Conservation (phyloP, 169 alveolate species). For the Plasmodium cynomolgi region DNA sequence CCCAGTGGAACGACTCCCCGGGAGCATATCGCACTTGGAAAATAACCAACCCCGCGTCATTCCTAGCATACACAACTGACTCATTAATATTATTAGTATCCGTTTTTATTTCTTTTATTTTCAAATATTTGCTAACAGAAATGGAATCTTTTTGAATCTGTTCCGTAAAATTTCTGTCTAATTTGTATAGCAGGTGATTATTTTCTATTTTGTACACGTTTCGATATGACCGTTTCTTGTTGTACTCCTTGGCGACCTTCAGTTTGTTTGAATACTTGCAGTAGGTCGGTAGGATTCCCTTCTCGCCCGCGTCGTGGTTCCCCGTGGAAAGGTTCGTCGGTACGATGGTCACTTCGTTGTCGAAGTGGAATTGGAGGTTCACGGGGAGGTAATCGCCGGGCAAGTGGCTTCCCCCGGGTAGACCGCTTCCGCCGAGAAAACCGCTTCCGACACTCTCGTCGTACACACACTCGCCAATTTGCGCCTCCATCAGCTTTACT, state of each 20-base stretch:
- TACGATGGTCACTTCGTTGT: conserved; percentile 12
- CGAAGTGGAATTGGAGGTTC: conserved; percentile 11
- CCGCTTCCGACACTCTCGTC: not conserved
- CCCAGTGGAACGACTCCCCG: not conserved
- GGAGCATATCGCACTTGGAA: conserved; percentile 6
- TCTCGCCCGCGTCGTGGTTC: not conserved
- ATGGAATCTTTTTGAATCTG: not conserved
- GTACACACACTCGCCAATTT: conserved; percentile 15
- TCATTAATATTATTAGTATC: conserved; percentile 73
- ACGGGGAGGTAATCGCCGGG: conserved; percentile 1
- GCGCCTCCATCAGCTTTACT: conserved; percentile 31
- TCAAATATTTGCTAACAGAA: conserved; percentile 57
- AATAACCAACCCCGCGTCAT: conserved; percentile 77
- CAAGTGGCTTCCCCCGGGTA: not conserved
- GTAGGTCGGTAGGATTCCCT: conserved; percentile 10
- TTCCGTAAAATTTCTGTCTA: conserved; percentile 18
- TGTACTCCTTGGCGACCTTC: conserved; percentile 45
- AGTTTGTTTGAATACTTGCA: not conserved
- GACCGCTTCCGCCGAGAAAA: no score
- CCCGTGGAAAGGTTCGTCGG: conserved; percentile 17
- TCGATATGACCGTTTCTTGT: not conserved
- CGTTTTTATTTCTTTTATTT: conserved; percentile 79
- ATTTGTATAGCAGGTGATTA: not conserved
- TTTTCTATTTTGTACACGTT: conserved; percentile 9
- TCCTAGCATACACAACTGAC: conserved; percentile 80